phyloP scores from a whole-genome alignment of 495 filamentous ascomycete species.

The Aspergillus homomorphus region DNA sequence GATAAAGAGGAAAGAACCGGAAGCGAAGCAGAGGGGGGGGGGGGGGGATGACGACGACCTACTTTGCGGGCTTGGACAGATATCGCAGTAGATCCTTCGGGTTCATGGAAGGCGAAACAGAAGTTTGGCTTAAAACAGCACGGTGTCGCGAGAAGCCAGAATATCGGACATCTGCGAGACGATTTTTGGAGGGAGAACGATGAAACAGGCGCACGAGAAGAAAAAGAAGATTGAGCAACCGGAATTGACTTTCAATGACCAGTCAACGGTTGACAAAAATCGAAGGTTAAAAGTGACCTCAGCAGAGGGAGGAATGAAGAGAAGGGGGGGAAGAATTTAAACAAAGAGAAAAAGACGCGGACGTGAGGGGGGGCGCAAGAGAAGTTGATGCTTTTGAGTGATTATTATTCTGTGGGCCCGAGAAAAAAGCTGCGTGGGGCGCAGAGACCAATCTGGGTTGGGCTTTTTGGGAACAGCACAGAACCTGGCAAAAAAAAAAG shows the following conservation, averaged over 20 bases:
- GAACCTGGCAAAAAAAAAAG: not conserved
- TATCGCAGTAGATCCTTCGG: constrained; percentile 89
- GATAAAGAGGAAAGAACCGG: constrained; percentile 11
- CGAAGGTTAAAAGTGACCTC: constrained; percentile 9
- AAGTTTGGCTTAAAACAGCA: constrained; percentile 37
- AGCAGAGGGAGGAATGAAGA: not conserved
- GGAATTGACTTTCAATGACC: not conserved
- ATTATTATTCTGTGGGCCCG: constrained; percentile 19
- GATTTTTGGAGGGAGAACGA: not conserved
- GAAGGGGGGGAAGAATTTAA: not conserved
- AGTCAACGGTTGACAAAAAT: not conserved
- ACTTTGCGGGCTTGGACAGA: constrained; percentile 96
- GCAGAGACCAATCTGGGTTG: constrained; percentile 7
- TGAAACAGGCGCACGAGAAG: not conserved
- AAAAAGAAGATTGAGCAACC: not conserved
- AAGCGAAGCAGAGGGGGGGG: constrained; percentile 3
- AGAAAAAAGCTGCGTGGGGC: constrained; percentile 18
- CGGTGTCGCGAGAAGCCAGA: constrained; percentile 37
- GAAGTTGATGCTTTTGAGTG: constrained; percentile 6
- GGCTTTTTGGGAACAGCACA: constrained; percentile 1
- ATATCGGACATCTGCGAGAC: constrained; percentile 38
- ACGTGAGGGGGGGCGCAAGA: constrained; percentile 9
- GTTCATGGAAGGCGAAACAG: constrained; percentile 71
- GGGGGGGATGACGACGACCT: constrained; percentile 31
- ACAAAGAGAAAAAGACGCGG: not conserved